Base-by-base conservation (phyloP, 2,329 filamentous ascomycete genomes). In the Aspergillus udagawae region DNA sequence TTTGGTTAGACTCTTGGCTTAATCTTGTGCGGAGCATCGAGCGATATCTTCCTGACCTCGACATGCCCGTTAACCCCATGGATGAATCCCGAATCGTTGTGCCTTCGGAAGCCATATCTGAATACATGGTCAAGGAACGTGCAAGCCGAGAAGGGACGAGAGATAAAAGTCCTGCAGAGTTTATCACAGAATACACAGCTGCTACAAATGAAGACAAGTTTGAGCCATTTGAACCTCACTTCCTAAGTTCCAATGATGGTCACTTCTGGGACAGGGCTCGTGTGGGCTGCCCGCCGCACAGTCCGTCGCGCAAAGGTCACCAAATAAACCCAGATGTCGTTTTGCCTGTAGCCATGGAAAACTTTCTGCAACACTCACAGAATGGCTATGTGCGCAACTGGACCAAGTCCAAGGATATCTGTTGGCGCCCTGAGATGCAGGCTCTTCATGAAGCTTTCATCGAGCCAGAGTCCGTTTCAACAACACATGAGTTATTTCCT, bases 61-160 rank as follows among this genome's bases (percentile, higher is more conserved):
- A 80, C 53, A 67, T 82, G 49, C 71, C 79, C 0, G 70, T 81
- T 51, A 81, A 82, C 60, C 65, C 73, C 35, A 80, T 81, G 77
- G 80, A 81, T 54, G 77, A 81, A 65, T 74, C 74, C 38, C 70
- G 79, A 2, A 61, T 82, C 6, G 70, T 81, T 17, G 77, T 79
- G 4, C 76, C 77, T 0, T 80, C 75, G 73, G 78, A 81, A 51
- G 71, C 73, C 23, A 74, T 81, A 14, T 66, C 75, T 42, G 66
- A 64, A 21, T 75, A 77, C 57, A 70, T 78, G 58, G 51, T 62
- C 7, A 69, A 61, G 35, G 77, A 73, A 52, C 55, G 61, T 2
- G 55, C 55, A 41, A 67, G 54, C n/a, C 68, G 23, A 25, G 48
- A 25, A 21, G 5, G 49, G 20, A 10, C 48, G 25, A 49, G 41